These are phyloP conservation scores for Suillus variegatus DNA, from an alignment of 768 basidiomycete species.

Conservation along the genomic window DNA sequence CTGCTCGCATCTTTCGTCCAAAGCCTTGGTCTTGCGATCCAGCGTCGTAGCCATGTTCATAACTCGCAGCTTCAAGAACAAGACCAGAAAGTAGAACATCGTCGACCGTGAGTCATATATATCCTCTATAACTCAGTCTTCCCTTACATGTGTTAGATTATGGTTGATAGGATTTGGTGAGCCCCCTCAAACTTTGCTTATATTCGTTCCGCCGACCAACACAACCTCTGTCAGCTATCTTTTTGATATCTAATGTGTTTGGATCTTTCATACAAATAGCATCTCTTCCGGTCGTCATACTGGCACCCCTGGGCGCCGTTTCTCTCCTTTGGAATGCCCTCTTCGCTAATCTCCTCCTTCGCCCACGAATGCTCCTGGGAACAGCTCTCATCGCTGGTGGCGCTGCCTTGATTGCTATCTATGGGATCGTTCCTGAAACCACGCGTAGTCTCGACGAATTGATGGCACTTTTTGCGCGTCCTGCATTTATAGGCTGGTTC, in stretches of 20 bases:
- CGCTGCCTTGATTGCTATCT: slow-evolving; percentile 86
- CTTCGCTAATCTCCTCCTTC: slow-evolving; percentile 82
- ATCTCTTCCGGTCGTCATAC: slow-evolving; percentile 90
- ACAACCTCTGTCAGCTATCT: slow-evolving; percentile 47
- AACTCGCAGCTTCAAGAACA: slow-evolving; percentile 72
- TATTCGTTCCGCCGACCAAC: slow-evolving; percentile 7
- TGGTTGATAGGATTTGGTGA: slow-evolving; percentile 84
- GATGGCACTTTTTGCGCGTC: slow-evolving; percentile 70
- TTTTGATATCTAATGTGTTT: slow-evolving; percentile 85
- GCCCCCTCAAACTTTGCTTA: slow-evolving; percentile 17
- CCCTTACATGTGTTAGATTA: slow-evolving; percentile 46
- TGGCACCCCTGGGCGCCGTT: slow-evolving; percentile 91
- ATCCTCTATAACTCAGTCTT: neutral
- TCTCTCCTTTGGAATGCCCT: slow-evolving; percentile 94
- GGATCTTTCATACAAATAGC: slow-evolving; percentile 92
- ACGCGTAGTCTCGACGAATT: slow-evolving; percentile 87
- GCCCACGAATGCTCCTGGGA: slow-evolving; percentile 81
- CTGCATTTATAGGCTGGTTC: slow-evolving; percentile 82
- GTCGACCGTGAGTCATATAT: slow-evolving; percentile 66
- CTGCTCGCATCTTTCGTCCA: slow-evolving; percentile 87
- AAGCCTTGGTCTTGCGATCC: slow-evolving; percentile 87
- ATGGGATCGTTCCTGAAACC: slow-evolving; percentile 88
- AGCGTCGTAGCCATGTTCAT: slow-evolving; percentile 89
- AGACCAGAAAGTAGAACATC: slow-evolving; percentile 68
- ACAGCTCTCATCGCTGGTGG: slow-evolving; percentile 87